Evolutionary conservation across 1,139 yeast species (phyloP).

Genomic region (Wickerhamomyces sp.): DNA sequence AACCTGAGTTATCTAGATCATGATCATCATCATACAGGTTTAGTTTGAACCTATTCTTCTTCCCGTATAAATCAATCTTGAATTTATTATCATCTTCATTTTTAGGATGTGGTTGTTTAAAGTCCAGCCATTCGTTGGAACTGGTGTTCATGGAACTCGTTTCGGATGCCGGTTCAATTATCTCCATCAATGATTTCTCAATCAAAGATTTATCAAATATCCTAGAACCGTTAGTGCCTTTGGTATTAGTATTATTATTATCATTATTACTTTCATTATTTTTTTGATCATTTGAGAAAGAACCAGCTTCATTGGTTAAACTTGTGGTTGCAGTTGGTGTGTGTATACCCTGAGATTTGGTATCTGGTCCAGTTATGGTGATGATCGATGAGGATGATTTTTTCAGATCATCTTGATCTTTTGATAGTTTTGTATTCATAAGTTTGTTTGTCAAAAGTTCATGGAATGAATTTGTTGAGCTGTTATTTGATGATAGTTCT

Average conservation of each 20-base stretch:
- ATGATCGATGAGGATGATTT: neutral
- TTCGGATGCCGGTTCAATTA: neutral
- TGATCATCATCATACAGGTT: conserved; percentile 18
- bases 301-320: neutral
- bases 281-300: neutral
- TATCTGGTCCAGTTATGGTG: neutral
- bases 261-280: neutral
- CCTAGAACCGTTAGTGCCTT: conserved; percentile 4
- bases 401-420: neutral
- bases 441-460: conserved; percentile 6
- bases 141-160: neutral
- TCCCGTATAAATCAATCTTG: conserved; percentile 23
- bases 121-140: conserved; percentile 10
- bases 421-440: neutral
- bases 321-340: neutral
- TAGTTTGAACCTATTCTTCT: conserved; percentile 19
- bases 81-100: conserved; percentile 6
- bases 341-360: neutral
- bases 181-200: conserved; percentile 18
- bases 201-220: conserved; percentile 20
- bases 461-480: conserved; percentile 18
- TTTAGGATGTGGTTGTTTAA: neutral
- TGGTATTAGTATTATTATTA: too few relatives aligned
- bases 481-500: conserved; percentile 21
- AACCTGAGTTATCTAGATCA: conserved; percentile 1